Evolutionary conservation across 2,329 filamentous ascomycete genomes (phyloP).

Genomic region (Aquanectria penicillioides): DNA sequence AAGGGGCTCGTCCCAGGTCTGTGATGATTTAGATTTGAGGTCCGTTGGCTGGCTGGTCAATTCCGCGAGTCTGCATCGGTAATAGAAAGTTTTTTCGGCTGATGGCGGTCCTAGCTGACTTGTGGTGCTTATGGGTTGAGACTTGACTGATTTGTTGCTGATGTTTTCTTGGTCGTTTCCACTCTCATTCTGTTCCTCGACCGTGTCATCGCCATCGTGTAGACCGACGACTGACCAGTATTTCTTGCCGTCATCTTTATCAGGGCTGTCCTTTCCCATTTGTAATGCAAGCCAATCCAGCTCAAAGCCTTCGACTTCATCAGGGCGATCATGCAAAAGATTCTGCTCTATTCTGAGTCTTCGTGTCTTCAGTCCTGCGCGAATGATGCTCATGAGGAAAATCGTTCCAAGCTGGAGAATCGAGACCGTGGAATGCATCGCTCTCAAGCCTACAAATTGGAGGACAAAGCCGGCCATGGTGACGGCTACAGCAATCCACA

Average conservation of each 20-base stretch:
- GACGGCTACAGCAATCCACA: not conserved
- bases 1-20: too few species aligned
- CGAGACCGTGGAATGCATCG: not conserved
- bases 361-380: not conserved
- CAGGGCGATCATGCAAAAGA: not conserved
- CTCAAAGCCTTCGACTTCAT: not conserved
- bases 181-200: too few species aligned
- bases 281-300: not conserved
- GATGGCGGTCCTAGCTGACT: too few species aligned
- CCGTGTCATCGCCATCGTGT: too few species aligned
- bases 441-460: slow-evolving; percentile 7
- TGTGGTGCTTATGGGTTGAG: too few species aligned
- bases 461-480: not conserved
- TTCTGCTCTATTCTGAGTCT: not conserved
- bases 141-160: too few species aligned
- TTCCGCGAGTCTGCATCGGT: too few species aligned
- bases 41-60: too few species aligned
- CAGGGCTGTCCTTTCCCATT: too few species aligned
- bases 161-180: too few species aligned
- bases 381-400: not conserved
- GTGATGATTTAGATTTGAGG: too few species aligned
- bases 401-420: not conserved
- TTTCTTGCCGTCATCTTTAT: not conserved
- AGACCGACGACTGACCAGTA: not conserved
- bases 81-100: too few species aligned